Base-by-base conservation (phyloP, 441 rosid genomes). In the Gossypium trilobum region DNA sequence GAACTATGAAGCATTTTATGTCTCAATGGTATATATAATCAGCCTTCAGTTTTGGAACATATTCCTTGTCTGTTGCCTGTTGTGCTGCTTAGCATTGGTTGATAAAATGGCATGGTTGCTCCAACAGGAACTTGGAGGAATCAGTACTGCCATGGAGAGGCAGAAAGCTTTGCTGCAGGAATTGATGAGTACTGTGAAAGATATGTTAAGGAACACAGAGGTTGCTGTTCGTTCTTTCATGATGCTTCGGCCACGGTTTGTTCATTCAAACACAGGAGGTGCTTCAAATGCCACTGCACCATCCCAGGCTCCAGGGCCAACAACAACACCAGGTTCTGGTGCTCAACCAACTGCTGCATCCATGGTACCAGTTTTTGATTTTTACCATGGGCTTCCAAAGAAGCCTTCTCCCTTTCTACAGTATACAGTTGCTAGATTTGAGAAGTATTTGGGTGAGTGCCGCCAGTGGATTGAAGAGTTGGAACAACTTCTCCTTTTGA, bases 391-490 rank as follows among this genome's bases (percentile, higher is more conserved):
- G 66, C 78, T 95, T 61, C 98, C 96, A 1, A 91, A 85, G 88
- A 95, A 95, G 78, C 98, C 99, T 1, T 90, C 97, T 20, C 91
- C 82, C 4, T 95, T 90, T 82, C 74, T 95, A 68, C 92, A 80
- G 85, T 93, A 91, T 66, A 89, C 98, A 0, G 89, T 90, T 82
- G 82, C 73, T 52, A 90, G 98, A 85, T 95, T 89, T 75, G 97
- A 93, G 85, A 95, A 88, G 85, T 91, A 90, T 78, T 83, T 95
- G 44, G 84, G 78, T 62, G 96, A 90, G 75, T 95, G 96, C 27
- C 87, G 89, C 16, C 98, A 91, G 68, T 95, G 95, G 95, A 84
- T 93, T 78, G 97, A 89, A 79, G 99, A 95, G 85, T 76, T 95
- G 78, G 99, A 95, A 83, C 98, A 91, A 46, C 77, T 93, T 74